These are phyloP conservation scores for Boletellus deceptivus DNA, from an alignment of 1,284 basidiomycete genomes.

Conservation along the genomic window DNA sequence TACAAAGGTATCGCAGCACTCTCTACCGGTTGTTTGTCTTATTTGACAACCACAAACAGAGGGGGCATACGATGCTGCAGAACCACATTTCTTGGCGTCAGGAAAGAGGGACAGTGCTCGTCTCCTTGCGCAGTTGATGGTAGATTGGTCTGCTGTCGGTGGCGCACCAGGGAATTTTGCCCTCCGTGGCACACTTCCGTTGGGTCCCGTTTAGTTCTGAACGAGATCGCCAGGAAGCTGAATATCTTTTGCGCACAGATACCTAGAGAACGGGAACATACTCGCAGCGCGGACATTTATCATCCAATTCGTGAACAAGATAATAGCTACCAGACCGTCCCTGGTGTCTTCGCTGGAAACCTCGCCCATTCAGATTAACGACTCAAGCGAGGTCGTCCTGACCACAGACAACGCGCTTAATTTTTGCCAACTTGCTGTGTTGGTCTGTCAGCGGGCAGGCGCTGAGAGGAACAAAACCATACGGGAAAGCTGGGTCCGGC, in stretches of 20 bases:
- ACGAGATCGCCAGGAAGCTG: background rate
- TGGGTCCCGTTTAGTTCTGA: conserved; percentile 30
- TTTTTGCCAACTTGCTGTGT: conserved; percentile 83
- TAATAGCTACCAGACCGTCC: conserved; percentile 42
- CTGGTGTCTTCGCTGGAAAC: conserved; percentile 42
- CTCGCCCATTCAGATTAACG: conserved; percentile 40
- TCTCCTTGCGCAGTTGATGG: conserved; percentile 81
- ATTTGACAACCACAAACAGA: conserved; percentile 46
- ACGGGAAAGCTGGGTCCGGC: conserved; percentile 78
- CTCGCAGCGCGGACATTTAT: conserved; percentile 85
- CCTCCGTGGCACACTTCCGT: conserved; percentile 82
- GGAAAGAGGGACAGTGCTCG: conserved; percentile 86
- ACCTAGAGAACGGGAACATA: conserved; percentile 85
- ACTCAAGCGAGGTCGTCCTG: conserved; percentile 64
- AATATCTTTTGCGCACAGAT: conserved; percentile 38
- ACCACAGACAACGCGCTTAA: conserved; percentile 77
- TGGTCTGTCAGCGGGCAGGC: conserved; percentile 81
- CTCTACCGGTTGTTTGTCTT: background rate
- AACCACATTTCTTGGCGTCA: conserved; percentile 77
- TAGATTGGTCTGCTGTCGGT: conserved; percentile 65
- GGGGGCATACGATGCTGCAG: conserved; percentile 69
- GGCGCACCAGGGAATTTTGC: conserved; percentile 68
- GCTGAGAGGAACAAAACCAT: conserved; percentile 69
- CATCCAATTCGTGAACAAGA: conserved; percentile 65
- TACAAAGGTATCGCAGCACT: conserved; percentile 67